These are phyloP conservation scores for Aspergillus steynii DNA, from an alignment of 495 filamentous ascomycete species.

Conservation along the genomic window DNA sequence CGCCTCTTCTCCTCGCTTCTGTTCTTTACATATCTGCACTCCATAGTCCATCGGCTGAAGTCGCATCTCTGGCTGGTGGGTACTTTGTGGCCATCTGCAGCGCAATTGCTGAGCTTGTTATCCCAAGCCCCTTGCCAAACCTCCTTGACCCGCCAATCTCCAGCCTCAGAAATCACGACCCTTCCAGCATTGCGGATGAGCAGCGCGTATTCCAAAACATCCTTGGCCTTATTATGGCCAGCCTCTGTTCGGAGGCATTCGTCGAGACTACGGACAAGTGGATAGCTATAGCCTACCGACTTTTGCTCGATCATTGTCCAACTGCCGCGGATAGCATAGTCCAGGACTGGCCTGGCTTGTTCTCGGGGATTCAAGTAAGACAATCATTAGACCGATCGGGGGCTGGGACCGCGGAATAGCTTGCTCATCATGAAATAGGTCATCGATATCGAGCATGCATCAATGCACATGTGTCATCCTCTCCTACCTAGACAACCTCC, in stretches of 20 bases:
- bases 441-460: constrained; percentile 46
- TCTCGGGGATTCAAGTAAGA: constrained; percentile 40
- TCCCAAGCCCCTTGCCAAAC: constrained; percentile 12
- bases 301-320: constrained; percentile 36
- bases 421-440: constrained; percentile 21
- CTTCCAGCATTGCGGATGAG: constrained; percentile 3
- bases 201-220: constrained; percentile 35
- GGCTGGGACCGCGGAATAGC: neutral
- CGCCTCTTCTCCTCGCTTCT: constrained; percentile 38
- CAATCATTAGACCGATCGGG: neutral
- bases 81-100: constrained; percentile 39
- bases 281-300: constrained; percentile 44
- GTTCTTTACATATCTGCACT: constrained; percentile 44
- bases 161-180: neutral
- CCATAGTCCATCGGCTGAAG: constrained; percentile 28
- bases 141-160: neutral
- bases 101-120: constrained; percentile 36
- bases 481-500: constrained; percentile 38
- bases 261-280: constrained; percentile 37
- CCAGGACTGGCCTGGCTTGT: constrained; percentile 36
- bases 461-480: constrained; percentile 44
- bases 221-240: constrained; percentile 43
- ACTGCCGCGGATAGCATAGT: constrained; percentile 20
- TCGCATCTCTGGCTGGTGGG: constrained; percentile 25
- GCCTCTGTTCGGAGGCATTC: constrained; percentile 40